These are phyloP conservation scores for Phialophora macrospora DNA, from an alignment of 2,329 filamentous ascomycete genomes.

Conservation along the genomic window DNA sequence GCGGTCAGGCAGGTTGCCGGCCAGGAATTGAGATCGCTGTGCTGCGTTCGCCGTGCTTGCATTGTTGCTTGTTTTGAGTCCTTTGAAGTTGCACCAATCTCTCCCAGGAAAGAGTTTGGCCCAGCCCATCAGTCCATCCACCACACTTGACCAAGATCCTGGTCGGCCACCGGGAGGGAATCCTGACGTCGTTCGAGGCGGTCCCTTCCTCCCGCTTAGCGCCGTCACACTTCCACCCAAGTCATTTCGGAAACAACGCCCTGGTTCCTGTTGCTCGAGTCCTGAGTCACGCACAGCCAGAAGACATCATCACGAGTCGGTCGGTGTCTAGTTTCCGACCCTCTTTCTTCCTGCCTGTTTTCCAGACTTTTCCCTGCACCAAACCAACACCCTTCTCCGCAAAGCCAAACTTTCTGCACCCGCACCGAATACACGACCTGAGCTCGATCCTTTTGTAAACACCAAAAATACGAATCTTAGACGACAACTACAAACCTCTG, in stretches of 20 bases:
- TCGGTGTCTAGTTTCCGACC: constrained; percentile 5
- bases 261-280: constrained; percentile 23
- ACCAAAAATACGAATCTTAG: background rate
- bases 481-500: background rate
- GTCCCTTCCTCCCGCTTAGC: constrained; percentile 22
- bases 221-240: constrained; percentile 19
- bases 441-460: background rate
- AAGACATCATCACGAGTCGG: constrained; percentile 10
- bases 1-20: constrained; percentile 13
- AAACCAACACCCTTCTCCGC: constrained; percentile 3
- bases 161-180: constrained; percentile 4
- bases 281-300: constrained; percentile 11
- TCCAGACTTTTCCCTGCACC: constrained; percentile 17
- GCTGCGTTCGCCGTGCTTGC: background rate
- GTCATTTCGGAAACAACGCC: constrained; percentile 19
- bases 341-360: background rate
- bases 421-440: constrained; percentile 3
- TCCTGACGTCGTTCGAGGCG: constrained; percentile 14
- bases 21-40: background rate
- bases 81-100: background rate
- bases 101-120: background rate
- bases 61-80: background rate
- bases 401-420: background rate
- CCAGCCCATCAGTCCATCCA: constrained; percentile 1
- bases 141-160: constrained; percentile 13